Percentiles rank a stretch among this genome's conserved stretches.
Evolutionary conservation across 2,329 filamentous ascomycete genomes (phyloP).

Genomic region (Fonsecaea pugnacius): DNA sequence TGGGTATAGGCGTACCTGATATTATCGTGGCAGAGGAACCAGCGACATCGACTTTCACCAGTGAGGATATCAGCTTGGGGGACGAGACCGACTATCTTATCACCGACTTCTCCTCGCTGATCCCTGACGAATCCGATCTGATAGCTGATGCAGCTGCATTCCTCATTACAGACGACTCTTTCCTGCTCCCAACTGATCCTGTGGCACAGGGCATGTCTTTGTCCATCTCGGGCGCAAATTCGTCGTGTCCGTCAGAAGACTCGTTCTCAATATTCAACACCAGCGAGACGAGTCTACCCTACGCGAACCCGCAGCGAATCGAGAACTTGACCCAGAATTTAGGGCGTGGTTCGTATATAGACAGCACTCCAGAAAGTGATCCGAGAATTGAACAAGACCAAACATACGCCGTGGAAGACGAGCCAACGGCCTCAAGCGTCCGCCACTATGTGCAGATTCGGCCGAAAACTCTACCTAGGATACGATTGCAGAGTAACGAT

Average conservation of each 20-base stretch:
- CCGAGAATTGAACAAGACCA: neutral
- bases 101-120: neutral
- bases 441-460: neutral
- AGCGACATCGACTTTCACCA: neutral
- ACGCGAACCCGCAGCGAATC: neutral
- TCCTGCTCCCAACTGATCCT: neutral
- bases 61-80: neutral
- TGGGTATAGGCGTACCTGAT: neutral
- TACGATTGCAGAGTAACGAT: neutral
- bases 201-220: neutral
- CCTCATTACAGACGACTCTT: neutral
- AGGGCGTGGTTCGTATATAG: neutral
- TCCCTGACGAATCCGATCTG: neutral
- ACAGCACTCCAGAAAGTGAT: neutral
- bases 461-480: neutral
- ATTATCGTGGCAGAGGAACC: neutral
- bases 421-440: neutral
- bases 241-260: neutral
- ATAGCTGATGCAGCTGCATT: neutral
- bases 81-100: neutral
- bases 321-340: neutral
- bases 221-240: neutral
- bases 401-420: neutral
- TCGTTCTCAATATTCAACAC: neutral
- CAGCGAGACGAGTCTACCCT: neutral